These are phyloP conservation scores for Akanthomyces lecanii DNA, from an alignment of 2,329 filamentous ascomycete genomes.

Conservation along the genomic window DNA sequence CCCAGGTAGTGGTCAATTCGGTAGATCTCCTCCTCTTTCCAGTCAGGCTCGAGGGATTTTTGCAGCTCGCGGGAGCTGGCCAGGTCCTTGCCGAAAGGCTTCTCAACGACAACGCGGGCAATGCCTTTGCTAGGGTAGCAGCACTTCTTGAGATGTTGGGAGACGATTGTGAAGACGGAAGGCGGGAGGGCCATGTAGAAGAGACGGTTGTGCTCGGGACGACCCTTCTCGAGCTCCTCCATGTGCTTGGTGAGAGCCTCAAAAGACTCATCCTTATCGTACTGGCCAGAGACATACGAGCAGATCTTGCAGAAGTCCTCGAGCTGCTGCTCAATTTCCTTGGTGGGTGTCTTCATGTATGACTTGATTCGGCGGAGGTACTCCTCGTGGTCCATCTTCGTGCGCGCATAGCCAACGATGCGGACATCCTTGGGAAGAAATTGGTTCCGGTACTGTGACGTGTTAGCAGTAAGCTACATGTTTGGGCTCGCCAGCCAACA, in stretches of 20 bases:
- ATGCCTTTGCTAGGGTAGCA: slow-evolving; percentile 92
- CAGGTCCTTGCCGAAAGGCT: slow-evolving; percentile 97
- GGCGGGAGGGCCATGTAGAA: slow-evolving; percentile 99
- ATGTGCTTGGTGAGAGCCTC: slow-evolving; percentile 79
- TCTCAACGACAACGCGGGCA: slow-evolving; percentile 95
- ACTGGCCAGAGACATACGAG: slow-evolving; percentile 94
- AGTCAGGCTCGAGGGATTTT: slow-evolving; percentile 91
- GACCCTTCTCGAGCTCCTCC: slow-evolving; percentile 75
- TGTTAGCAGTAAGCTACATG: slow-evolving; percentile 5
- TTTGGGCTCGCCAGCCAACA: neutral
- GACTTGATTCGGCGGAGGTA: slow-evolving; percentile 92
- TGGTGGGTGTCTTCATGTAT: slow-evolving; percentile 98
- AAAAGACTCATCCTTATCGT: slow-evolving; percentile 96
- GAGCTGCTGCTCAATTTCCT: slow-evolving; percentile 93
- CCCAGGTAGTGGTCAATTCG: slow-evolving; percentile 99
- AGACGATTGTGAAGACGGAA: slow-evolving; percentile 96
- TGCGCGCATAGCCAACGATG: slow-evolving; percentile 98
- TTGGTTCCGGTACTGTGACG: slow-evolving; percentile 87
- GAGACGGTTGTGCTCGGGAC: slow-evolving; percentile 80
- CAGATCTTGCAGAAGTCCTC: slow-evolving; percentile 84
- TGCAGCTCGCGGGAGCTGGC: slow-evolving; percentile 91
- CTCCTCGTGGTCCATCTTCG: slow-evolving; percentile 98
- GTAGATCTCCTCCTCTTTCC: slow-evolving; percentile 98
- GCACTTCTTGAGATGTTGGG: slow-evolving; percentile 93
- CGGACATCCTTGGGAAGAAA: slow-evolving; percentile 95